phyloP scores from a whole-genome alignment of 2,329 filamentous ascomycete species.

The Coniosporium uncinatum region DNA sequence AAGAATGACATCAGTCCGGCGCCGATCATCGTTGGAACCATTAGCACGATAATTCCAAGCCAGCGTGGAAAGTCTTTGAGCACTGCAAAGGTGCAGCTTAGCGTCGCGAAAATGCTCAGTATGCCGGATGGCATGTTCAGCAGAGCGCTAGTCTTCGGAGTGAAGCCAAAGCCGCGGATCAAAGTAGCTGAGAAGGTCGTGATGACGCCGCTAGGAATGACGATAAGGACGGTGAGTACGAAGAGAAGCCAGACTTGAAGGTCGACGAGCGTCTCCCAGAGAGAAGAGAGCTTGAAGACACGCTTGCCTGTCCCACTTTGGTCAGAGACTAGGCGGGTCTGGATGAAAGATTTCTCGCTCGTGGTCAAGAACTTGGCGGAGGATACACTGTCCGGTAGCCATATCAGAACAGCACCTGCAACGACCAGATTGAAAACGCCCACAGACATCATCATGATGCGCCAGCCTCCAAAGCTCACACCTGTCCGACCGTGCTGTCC shows the following conservation, averaged over 20 bases:
- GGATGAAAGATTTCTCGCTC: conserved; percentile 15
- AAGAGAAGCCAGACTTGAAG: conserved; percentile 27
- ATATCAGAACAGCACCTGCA: conserved; percentile 20
- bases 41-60: conserved; percentile 2
- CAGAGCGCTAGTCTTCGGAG: conserved; percentile 38
- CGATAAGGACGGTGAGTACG: conserved; percentile 14
- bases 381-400: conserved; percentile 22
- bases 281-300: conserved; percentile 1
- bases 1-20: conserved; percentile 6
- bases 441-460: conserved; percentile 43
- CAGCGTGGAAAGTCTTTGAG: conserved; percentile 4
- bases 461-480: conserved; percentile 31
- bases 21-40: conserved; percentile 5
- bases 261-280: conserved; percentile 29
- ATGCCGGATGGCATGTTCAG: conserved; percentile 50
- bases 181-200: conserved; percentile 39
- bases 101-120: conserved; percentile 35
- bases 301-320: conserved; percentile 3
- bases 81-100: conserved; percentile 4
- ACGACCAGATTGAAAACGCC: conserved; percentile 34
- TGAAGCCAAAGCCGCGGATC: conserved; percentile 41
- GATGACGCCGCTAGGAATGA: conserved; percentile 23
- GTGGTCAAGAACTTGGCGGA: conserved; percentile 13
- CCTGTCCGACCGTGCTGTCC: conserved; percentile 47
- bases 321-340: conserved; percentile 1